Conservation (phyloP, 805 yeast genomes). For the Schizosaccharomyces octosporus region DNA sequence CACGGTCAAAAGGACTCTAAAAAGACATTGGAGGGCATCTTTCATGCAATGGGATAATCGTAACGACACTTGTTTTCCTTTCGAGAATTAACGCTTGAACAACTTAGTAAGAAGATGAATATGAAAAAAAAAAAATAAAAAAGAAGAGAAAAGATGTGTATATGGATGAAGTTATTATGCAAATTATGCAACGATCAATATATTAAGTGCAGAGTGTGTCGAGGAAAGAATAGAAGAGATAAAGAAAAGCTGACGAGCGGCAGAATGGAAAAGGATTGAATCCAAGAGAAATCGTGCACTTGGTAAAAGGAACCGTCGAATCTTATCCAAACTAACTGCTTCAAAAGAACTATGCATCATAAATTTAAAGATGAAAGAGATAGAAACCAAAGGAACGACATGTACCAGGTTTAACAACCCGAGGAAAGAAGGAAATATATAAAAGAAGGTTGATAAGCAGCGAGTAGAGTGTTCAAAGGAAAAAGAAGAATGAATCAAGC, state of each 20-base stretch:
- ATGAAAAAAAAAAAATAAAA: too few relatives aligned
- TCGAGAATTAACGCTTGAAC: too few relatives aligned
- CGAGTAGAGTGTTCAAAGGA: too few relatives aligned
- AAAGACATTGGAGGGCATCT: too few relatives aligned
- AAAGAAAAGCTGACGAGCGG: background rate
- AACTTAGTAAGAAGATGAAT: too few relatives aligned
- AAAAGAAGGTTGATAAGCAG: background rate
- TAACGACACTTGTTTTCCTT: too few relatives aligned
- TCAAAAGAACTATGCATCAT: background rate
- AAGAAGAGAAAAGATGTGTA: too few relatives aligned
- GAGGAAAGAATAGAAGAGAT: background rate
- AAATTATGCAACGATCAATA: too few relatives aligned
- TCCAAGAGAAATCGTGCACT: background rate
- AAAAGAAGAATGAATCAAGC: too few relatives aligned
- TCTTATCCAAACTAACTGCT: background rate
- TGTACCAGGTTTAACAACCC: background rate
- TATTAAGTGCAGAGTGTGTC: background rate
- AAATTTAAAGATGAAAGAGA: background rate
- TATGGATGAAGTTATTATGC: too few relatives aligned
- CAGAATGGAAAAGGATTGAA: background rate
- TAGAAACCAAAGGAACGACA: background rate
- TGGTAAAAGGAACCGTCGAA: background rate
- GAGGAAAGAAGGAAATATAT: background rate
- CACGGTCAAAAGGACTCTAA: too few relatives aligned
- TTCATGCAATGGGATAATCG: too few relatives aligned